Evolutionary conservation across 257 asterid genomes (phyloP).

Genomic region (Salvia rosmarinus): DNA sequence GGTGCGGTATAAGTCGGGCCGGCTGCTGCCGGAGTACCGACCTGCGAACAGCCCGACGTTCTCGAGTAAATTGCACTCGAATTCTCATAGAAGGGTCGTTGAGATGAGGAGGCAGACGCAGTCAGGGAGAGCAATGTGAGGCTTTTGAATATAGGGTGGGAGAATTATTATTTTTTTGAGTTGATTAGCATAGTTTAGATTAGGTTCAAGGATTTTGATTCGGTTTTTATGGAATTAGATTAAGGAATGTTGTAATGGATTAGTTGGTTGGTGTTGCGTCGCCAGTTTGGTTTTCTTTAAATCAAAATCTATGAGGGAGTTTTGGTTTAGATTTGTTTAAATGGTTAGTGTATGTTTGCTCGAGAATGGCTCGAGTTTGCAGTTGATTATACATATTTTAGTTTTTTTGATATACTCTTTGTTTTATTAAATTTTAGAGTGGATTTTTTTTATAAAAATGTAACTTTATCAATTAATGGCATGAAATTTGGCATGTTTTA

Average conservation of each 20-base stretch:
- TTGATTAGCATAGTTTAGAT: constrained; percentile 30
- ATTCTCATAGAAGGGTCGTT: constrained; percentile 78
- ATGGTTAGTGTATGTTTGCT: background rate
- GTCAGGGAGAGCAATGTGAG: constrained; percentile 38
- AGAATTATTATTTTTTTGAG: constrained; percentile 6
- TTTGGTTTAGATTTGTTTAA: constrained; percentile 31
- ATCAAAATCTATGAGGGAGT: constrained; percentile 44
- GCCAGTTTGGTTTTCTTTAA: constrained; percentile 19
- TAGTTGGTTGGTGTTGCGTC: constrained; percentile 35
- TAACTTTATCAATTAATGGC: too few relatives aligned
- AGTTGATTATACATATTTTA: background rate
- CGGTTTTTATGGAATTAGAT: constrained; percentile 30
- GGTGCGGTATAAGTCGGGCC: constrained; percentile 85
- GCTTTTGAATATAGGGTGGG: constrained; percentile 58
- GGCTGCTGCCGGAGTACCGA: constrained; percentile 84
- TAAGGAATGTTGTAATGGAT: constrained; percentile 42
- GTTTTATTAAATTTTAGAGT: too few relatives aligned
- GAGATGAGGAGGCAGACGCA: constrained; percentile 82
- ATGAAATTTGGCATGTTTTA: too few relatives aligned
- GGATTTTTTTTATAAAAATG: too few relatives aligned
- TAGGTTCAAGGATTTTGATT: constrained; percentile 45
- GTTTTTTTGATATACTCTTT: too few relatives aligned
- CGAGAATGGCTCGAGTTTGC: background rate
- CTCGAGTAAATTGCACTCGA: constrained; percentile 63
- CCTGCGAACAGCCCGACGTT: constrained; percentile 83